Percentiles rank a stretch among this genome's conserved stretches.
phyloP scores from a whole-genome alignment of 768 basidiomycete species.

The Mycena capillaripes region DNA sequence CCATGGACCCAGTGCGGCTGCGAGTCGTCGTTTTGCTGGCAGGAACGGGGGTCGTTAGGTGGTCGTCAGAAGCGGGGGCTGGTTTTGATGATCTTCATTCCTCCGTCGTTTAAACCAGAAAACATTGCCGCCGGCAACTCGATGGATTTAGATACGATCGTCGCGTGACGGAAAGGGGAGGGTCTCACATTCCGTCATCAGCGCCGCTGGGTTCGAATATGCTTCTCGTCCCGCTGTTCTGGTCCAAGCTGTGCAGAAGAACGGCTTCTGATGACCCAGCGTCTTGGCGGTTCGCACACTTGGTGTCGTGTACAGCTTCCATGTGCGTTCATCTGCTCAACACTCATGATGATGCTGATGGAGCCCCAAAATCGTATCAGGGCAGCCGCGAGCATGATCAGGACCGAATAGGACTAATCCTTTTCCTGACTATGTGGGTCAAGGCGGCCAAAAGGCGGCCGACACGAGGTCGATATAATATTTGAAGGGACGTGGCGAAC shows the following conservation, averaged over 20 bases:
- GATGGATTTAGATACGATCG: slow-evolving; percentile 1
- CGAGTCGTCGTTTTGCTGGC: background rate
- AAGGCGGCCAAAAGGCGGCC: background rate
- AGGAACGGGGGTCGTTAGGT: background rate
- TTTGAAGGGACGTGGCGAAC: too few species aligned
- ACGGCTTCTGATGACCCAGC: background rate
- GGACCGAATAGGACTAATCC: background rate
- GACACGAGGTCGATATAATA: too few species aligned
- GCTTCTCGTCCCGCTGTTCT: background rate
- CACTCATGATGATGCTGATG: slow-evolving; percentile 2
- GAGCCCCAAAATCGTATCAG: background rate
- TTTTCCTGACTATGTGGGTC: background rate
- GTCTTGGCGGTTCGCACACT: background rate
- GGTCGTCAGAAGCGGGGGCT: slow-evolving; percentile 17
- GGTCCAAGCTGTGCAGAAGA: slow-evolving; percentile 2
- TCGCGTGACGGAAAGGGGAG: background rate
- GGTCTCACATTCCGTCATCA: background rate
- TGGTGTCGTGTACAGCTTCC: background rate
- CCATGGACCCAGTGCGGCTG: slow-evolving; percentile 3
- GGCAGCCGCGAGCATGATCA: background rate
- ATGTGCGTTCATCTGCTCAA: background rate
- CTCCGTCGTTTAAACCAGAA: slow-evolving; percentile 19
- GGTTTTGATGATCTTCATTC: slow-evolving; percentile 21
- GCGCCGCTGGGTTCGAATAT: background rate
- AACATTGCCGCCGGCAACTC: slow-evolving; percentile 2